These are phyloP conservation scores for Talaromyces albobiverticillius DNA, from an alignment of 2,329 filamentous ascomycete species.

Conservation along the genomic window DNA sequence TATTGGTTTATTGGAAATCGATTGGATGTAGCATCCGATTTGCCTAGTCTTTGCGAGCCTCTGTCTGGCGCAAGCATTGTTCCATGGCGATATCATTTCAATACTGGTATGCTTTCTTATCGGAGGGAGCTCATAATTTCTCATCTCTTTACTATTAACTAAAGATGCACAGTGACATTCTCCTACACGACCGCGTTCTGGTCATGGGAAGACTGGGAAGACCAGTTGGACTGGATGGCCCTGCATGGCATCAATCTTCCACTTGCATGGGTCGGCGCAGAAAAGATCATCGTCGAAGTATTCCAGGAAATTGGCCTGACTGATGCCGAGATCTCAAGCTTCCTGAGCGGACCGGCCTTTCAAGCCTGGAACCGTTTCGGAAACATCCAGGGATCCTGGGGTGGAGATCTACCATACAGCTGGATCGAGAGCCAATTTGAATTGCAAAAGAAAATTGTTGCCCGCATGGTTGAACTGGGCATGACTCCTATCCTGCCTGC, in stretches of 20 bases:
- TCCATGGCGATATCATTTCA: constrained; percentile 51
- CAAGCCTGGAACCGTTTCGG: constrained; percentile 55
- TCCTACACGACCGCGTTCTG: constrained; percentile 53
- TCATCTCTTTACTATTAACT: too few species aligned
- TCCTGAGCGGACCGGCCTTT: constrained; percentile 52
- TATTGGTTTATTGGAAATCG: constrained; percentile 48
- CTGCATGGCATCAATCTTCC: constrained; percentile 52
- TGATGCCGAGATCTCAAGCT: constrained; percentile 44
- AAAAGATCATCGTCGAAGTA: constrained; percentile 50
- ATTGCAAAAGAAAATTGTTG: constrained; percentile 49
- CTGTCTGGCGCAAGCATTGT: constrained; percentile 43
- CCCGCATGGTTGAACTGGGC: constrained; percentile 51
- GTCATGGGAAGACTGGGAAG: constrained; percentile 55
- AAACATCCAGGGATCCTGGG: constrained; percentile 53
- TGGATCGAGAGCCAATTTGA: constrained; percentile 51
- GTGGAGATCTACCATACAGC: constrained; percentile 39
- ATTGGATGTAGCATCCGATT: constrained; percentile 32
- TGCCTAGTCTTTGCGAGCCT: constrained; percentile 31
- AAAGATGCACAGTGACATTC: constrained; percentile 43
- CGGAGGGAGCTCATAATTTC: background rate
- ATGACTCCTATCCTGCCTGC: constrained; percentile 53
- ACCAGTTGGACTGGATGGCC: constrained; percentile 53
- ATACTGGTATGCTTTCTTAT: constrained; percentile 36
- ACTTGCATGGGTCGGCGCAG: constrained; percentile 52
- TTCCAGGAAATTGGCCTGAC: constrained; percentile 47